Evolutionary conservation across 1,284 basidiomycete genomes (phyloP).

Genomic region (Singerocomus inundabilis): DNA sequence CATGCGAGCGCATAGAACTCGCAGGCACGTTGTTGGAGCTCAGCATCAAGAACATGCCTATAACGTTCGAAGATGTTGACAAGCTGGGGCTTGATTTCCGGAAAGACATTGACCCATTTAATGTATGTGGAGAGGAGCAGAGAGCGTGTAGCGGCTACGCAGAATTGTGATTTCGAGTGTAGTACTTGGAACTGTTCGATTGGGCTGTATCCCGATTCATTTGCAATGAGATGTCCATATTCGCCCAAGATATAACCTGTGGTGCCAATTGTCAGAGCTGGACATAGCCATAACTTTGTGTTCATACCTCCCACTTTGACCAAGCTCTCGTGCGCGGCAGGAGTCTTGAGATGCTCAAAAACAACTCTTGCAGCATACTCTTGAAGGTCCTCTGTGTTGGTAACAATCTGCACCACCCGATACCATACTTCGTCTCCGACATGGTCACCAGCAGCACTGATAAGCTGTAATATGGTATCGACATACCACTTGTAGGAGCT

Average conservation of each 20-base stretch:
- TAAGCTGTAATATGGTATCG: slow-evolving; percentile 92
- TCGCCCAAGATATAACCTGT: slow-evolving; percentile 95
- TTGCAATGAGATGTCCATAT: slow-evolving; percentile 96
- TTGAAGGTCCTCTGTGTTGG: slow-evolving; percentile 96
- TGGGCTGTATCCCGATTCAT: slow-evolving; percentile 90
- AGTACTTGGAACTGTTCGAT: slow-evolving; percentile 93
- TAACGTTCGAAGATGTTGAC: slow-evolving; percentile 97
- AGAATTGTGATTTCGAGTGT: slow-evolving; percentile 95
- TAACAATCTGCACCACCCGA: slow-evolving; percentile 96
- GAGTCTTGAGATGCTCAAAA: slow-evolving; percentile 85
- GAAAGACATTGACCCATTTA: slow-evolving; percentile 99
- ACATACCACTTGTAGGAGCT: slow-evolving; percentile 96
- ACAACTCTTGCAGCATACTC: slow-evolving; percentile 94
- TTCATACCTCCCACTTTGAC: slow-evolving; percentile 90
- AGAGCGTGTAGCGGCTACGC: slow-evolving; percentile 88
- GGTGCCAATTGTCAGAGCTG: slow-evolving; percentile 13
- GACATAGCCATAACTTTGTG: neutral
- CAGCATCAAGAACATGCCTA: slow-evolving; percentile 95
- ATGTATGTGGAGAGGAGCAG: slow-evolving; percentile 95
- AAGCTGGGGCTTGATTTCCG: slow-evolving; percentile 94
- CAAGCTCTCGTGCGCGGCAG: slow-evolving; percentile 94
- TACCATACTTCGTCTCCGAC: slow-evolving; percentile 99
- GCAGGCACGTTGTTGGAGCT: slow-evolving; percentile 97
- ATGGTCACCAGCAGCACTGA: slow-evolving; percentile 96
- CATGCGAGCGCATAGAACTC: slow-evolving; percentile 89